Percentiles rank a stretch among this genome's conserved stretches.
Evolutionary conservation across 208 protist genomes (phyloP).

Genomic region (Leishmania guyanensis): DNA sequence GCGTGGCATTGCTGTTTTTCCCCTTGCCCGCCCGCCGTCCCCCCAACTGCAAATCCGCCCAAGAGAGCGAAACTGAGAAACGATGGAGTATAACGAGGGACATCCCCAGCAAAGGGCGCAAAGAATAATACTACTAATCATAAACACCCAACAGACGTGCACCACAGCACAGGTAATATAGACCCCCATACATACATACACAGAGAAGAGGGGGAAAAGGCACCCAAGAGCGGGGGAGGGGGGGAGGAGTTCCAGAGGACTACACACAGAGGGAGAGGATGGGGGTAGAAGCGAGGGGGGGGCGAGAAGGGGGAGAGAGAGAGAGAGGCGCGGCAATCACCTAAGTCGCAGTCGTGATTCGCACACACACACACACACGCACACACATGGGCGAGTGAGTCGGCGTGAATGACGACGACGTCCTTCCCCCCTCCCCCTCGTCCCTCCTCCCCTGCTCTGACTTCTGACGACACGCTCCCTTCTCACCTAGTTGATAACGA

Average conservation of each 20-base stretch:
- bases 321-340: background rate
- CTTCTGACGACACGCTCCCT: background rate
- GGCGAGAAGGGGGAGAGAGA: background rate
- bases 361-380: background rate
- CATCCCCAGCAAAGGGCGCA: too few species aligned
- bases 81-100: conserved; percentile 2
- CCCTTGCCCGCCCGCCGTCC: background rate
- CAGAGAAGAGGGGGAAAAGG: background rate
- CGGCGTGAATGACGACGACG: background rate
- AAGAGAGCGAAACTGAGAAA: background rate
- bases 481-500: background rate
- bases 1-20: background rate
- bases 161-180: background rate
- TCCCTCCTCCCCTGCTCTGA: background rate
- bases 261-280: background rate
- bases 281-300: background rate
- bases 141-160: background rate
- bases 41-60: background rate
- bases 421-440: background rate
- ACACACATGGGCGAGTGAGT: background rate
- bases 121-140: background rate
- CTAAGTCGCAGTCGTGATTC: background rate
- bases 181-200: background rate
- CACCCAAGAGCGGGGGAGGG: background rate
- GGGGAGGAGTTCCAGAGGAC: background rate